Base-by-base conservation (phyloP, 2,329 filamentous ascomycete species). In the Leptographium wingfieldii region DNA sequence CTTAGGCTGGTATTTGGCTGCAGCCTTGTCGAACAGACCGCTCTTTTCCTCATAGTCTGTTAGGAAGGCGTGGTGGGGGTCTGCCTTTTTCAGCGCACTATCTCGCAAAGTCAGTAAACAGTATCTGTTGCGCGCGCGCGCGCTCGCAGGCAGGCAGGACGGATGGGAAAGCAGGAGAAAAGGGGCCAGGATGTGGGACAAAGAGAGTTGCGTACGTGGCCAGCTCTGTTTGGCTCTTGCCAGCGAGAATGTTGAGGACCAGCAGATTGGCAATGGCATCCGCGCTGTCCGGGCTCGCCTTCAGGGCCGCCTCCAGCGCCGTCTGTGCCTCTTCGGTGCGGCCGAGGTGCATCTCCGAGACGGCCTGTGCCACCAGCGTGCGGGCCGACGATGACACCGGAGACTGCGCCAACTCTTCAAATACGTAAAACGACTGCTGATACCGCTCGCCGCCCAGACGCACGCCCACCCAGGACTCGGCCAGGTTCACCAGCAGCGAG, bases 401-500 rank as follows among this genome's bases (percentile, higher is more conserved):
- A 33, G 89, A 86, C 70, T 95, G 90, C 5, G 94, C 92, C 56
- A 97, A 83, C 73, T 99, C 94, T 74, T 97, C 92, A 69, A 90
- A 97, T 63, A 97, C 92, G 78, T 99, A 97, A 74, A 95, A 97
- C 22, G 92, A 87, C 69, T 94, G 89, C 70, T 97, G 94, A 74
- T 97, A 97, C 72, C 90, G 94, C 67, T 96, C 91, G 66, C 92
- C 92, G 69, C 92, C 92, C 73, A 92, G 78, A 72, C 94, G 81
- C 73, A 97, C 74, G 33, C 91, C 92, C 64, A 96, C 88, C 94
- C 92, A 99, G 9, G 90, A 90, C 75, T 99, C 94, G 9, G 92
- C 92, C 65, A 99, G 75, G 73, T 99, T 97, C 65, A 97, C 90
- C 56, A 97, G 78, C 48, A 97, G 76, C 66, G 87, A 95, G 71